A percentile compares a stretch with the other conserved stretches of the same genome.
Evolutionary conservation across 225 moss, liverwort and hornwort species (phyloP).

Genomic region (Sphagnum tenellum): DNA sequence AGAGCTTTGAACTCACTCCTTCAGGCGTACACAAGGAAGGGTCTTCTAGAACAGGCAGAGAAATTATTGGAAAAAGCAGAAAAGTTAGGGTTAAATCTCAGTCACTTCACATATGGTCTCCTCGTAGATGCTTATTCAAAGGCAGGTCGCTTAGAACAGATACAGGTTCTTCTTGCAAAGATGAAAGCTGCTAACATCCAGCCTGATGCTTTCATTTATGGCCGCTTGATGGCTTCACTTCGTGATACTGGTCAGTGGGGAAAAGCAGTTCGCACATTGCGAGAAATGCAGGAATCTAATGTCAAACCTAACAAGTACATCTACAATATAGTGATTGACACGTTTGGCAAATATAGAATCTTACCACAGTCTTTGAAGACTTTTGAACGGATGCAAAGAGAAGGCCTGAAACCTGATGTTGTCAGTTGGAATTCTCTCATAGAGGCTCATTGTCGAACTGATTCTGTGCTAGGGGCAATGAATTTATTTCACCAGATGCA

Average conservation of each 20-base stretch:
- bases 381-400: constrained; percentile 65
- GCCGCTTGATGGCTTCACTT: constrained; percentile 75
- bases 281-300: constrained; percentile 60
- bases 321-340: constrained; percentile 93
- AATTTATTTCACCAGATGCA: constrained; percentile 52
- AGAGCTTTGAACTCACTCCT: constrained; percentile 70
- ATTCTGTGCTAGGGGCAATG: constrained; percentile 29
- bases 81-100: constrained; percentile 36
- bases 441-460: constrained; percentile 70
- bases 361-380: constrained; percentile 52
- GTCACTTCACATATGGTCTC: constrained; percentile 69
- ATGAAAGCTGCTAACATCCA: constrained; percentile 56
- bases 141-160: constrained; percentile 68
- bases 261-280: constrained; percentile 43
- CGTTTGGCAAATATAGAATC: constrained; percentile 76
- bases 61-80: constrained; percentile 42
- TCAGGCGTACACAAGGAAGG: constrained; percentile 50
- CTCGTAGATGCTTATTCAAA: constrained; percentile 82
- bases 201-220: constrained; percentile 87
- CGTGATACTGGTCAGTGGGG: constrained; percentile 86
- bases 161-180: constrained; percentile 31
- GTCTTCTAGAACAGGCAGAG: constrained; percentile 45
- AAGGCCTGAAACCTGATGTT: constrained; percentile 62
- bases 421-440: constrained; percentile 97
- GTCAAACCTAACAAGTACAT: constrained; percentile 67